phyloP scores from a whole-genome alignment of 768 basidiomycete species.

The Fibroporia radiculosa region DNA sequence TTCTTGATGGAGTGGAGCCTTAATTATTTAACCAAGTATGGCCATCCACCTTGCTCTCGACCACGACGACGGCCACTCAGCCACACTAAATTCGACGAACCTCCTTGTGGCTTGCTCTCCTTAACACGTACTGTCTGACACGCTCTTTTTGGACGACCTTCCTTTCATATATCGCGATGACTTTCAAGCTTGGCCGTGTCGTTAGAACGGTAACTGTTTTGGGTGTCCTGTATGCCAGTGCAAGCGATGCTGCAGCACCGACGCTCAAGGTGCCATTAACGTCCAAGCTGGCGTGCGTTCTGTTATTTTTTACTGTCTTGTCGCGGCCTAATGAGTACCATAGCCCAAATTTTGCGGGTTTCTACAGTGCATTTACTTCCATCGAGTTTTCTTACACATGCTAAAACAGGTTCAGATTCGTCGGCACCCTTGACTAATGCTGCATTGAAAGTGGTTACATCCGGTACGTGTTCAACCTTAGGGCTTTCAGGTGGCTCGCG shows the following conservation, averaged over 20 bases:
- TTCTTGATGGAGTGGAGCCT: no score
- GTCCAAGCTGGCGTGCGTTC: background rate
- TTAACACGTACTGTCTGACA: no score
- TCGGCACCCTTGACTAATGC: conserved; percentile 4
- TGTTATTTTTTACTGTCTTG: background rate
- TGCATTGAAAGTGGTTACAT: conserved; percentile 1
- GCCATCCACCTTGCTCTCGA: no score
- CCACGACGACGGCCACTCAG: no score
- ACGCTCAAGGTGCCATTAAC: background rate
- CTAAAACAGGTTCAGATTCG: background rate
- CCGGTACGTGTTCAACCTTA: background rate
- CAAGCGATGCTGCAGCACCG: background rate
- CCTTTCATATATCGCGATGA: no score
- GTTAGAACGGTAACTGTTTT: no score
- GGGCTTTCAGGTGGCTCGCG: background rate
- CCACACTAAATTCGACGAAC: no score
- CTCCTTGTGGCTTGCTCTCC: no score
- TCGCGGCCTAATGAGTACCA: background rate
- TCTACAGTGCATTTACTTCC: background rate
- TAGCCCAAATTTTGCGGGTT: background rate
- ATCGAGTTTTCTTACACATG: background rate
- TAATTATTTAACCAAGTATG: no score
- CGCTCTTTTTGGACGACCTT: no score
- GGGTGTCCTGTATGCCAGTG: no score
- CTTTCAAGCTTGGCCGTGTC: background rate